Conservation (phyloP, 2,329 filamentous ascomycete genomes). For the Stachybotrys chlorohalonatus region DNA sequence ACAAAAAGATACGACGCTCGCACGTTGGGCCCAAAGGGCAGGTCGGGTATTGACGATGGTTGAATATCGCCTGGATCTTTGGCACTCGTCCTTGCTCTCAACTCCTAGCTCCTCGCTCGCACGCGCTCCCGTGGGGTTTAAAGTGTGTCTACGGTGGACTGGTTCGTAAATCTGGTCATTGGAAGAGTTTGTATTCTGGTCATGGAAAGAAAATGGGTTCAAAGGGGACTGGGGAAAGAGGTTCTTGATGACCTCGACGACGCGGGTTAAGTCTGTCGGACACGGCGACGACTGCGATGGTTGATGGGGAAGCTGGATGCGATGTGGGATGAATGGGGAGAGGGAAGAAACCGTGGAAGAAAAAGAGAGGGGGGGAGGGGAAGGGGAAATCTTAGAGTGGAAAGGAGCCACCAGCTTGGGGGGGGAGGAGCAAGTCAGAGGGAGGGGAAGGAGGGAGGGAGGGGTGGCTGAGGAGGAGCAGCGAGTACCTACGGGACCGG, state of each 20-base stretch:
- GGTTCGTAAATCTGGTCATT: slow-evolving; percentile 44
- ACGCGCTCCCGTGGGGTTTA: slow-evolving; percentile 60
- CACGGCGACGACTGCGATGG: slow-evolving; percentile 13
- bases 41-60: slow-evolving; percentile 40
- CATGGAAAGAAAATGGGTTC: slow-evolving; percentile 29
- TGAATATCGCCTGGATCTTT: slow-evolving; percentile 42
- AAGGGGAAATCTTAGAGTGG: slow-evolving; percentile 12
- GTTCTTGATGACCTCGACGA: slow-evolving; percentile 19
- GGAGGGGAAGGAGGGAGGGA: slow-evolving; percentile 7
- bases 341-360: slow-evolving; percentile 10
- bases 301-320: slow-evolving; percentile 13
- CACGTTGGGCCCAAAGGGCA: slow-evolving; percentile 8
- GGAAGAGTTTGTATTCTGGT: slow-evolving; percentile 29
- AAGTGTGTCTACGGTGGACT: slow-evolving; percentile 56
- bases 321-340: slow-evolving; percentile 16
- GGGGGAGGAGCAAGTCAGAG: slow-evolving; percentile 11
- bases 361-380: slow-evolving; percentile 18
- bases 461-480: slow-evolving; percentile 18
- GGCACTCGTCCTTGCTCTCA: slow-evolving; percentile 19
- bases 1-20: slow-evolving; percentile 11
- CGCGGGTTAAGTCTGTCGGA: slow-evolving; percentile 5
- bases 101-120: slow-evolving; percentile 45
- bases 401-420: slow-evolving; percentile 8
- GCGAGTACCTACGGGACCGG: slow-evolving; percentile 10
- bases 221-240: slow-evolving; percentile 20